A percentile compares a stretch with the other conserved stretches of the same genome.
These are phyloP conservation scores for Citrus hindsii DNA, from an alignment of 345 rosid species.

Conservation along the genomic window DNA sequence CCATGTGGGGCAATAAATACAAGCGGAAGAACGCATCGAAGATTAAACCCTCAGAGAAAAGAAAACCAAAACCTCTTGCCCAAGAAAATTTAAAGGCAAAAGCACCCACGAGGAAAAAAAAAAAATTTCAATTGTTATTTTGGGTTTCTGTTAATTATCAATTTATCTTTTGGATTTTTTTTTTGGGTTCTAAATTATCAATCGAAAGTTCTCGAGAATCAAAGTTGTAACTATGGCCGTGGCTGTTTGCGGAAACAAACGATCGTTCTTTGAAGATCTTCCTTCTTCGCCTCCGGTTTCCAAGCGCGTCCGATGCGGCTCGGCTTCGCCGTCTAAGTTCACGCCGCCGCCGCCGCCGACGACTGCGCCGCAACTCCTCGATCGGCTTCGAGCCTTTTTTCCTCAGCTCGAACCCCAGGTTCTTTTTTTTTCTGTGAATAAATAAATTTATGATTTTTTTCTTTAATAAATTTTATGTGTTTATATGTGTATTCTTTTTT, in stretches of 20 bases:
- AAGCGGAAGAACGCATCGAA: no score
- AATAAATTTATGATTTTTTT: background rate
- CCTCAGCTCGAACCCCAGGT: slow-evolving; percentile 61
- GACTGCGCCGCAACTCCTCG: slow-evolving; percentile 22
- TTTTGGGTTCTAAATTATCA: no score
- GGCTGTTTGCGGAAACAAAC: slow-evolving; percentile 73
- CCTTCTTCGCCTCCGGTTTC: slow-evolving; percentile 61
- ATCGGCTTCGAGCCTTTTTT: slow-evolving; percentile 47
- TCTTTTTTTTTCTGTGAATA: background rate
- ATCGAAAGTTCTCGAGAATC: background rate
- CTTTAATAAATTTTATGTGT: background rate
- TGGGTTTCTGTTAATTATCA: background rate
- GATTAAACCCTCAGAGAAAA: background rate
- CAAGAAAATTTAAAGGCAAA: background rate
- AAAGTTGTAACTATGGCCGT: slow-evolving; percentile 49
- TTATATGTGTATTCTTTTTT: background rate
- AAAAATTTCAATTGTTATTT: background rate
- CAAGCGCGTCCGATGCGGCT: slow-evolving; percentile 57
- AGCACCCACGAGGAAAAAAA: background rate
- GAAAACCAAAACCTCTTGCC: background rate
- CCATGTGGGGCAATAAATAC: background rate
- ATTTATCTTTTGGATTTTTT: background rate
- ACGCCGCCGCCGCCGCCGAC: slow-evolving; percentile 1
- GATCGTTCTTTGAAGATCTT: slow-evolving; percentile 64
- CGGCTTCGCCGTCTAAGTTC: slow-evolving; percentile 35